phyloP scores from a whole-genome alignment of 2,329 filamentous ascomycete genomes.

The Balansia obtecta region DNA sequence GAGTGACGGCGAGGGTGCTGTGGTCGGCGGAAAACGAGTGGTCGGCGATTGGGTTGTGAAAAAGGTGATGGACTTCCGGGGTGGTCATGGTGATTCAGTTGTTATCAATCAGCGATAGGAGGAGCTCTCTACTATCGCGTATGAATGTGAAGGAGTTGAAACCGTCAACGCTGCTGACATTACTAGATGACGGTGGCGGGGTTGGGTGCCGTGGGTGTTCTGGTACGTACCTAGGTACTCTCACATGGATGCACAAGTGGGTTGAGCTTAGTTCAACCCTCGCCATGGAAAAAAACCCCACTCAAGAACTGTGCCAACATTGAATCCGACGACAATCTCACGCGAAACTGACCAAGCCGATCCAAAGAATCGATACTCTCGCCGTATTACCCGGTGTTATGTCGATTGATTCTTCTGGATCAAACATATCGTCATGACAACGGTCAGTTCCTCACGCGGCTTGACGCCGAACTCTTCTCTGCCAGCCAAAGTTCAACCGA shows the following conservation, averaged over 20 bases:
- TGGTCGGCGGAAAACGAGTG: constrained; percentile 96
- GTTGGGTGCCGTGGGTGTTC: not conserved
- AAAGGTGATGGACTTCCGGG: constrained; percentile 91
- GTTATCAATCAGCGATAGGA: constrained; percentile 27
- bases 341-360: not conserved
- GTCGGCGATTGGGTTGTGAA: constrained; percentile 91
- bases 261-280: constrained; percentile 2
- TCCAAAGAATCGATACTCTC: not conserved
- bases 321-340: not conserved
- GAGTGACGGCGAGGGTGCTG: constrained; percentile 76
- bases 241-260: not conserved
- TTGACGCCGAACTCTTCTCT: constrained; percentile 29
- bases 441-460: constrained; percentile 26
- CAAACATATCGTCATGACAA: constrained; percentile 18
- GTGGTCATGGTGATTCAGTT: constrained; percentile 51
- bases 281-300: constrained; percentile 1
- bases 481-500: constrained; percentile 38
- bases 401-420: not conserved
- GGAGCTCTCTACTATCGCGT: constrained; percentile 90
- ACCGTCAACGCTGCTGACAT: not conserved
- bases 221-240: not conserved
- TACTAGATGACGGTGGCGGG: constrained; percentile 6
- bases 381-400: not conserved
- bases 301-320: not conserved
- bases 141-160: not conserved